Base-by-base conservation (phyloP, 2,329 filamentous ascomycete genomes). In the Botrytis pseudocinerea region DNA sequence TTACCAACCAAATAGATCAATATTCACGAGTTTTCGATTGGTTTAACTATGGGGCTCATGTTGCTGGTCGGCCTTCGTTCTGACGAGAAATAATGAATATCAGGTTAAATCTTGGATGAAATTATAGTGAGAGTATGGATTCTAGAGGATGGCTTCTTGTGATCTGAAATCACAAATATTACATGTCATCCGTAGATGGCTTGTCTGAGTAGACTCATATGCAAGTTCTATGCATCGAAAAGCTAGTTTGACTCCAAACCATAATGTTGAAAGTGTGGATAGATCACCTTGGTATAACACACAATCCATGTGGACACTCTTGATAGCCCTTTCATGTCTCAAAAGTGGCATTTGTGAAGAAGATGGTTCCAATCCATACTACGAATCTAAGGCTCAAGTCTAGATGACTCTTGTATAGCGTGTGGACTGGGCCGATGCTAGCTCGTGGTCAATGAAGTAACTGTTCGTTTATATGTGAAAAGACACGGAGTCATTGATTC, bases 101-200 rank as follows among this genome's bases (percentile, higher is more conserved):
- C 14, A 51, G 51, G 18, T 16, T 54, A 14, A 16, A 18, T 57
- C 14, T 28, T 3, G 51, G n/a, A 28, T 4, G 2, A 18, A 28
- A 28, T 18, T 18, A 9, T 57, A 2, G 25, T 4, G n/a, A 54
- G 14, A 16, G 6, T 8, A 28, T 28, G 28, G 6, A 35, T 35
- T 35, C 32, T 12, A 54, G 14, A 16, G 6, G 3, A 28, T 18
- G n/a, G 5, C n/a, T 28, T 54, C 6, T 9, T 8, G 2, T 18
- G n/a, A 14, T 54, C 2, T 54, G 48, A 28, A 28, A 16, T 28
- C n/a, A 28, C 14, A 5, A 1, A 54, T 54, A 1, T 0, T 54
- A 28, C 7, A 54, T 28, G 5, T 0, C 1, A 28, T 28, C 2
- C n/a, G 5, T 54, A 9, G n/a, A 18, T 0, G 16, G 16, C 6